Base-by-base conservation (phyloP, 768 basidiomycete genomes). In the Agrocybe chaxingu region DNA sequence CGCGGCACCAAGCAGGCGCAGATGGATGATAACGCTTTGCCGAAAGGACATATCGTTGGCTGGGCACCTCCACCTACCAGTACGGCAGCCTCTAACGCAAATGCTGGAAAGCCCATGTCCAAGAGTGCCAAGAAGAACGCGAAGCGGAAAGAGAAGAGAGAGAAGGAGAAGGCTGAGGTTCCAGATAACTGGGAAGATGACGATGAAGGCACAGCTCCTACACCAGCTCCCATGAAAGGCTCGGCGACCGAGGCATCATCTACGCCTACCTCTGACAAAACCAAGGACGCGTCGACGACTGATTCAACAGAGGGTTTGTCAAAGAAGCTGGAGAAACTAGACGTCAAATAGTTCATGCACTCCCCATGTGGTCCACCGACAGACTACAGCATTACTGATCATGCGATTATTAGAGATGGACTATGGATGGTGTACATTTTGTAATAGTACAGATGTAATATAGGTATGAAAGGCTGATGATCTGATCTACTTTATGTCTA, bases 121-220 rank as follows among this genome's bases (percentile, higher is more conserved):
- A 93, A 94, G 73, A 87, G 88, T 41, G 90, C 85, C 38, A 89
- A 85, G 69, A 83, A 86, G 70, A 86, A 83, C 55, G 87, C 87
- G 53, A 92, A 93, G 68, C 76, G 82, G 59, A 82, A 81, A 64
- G 88, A 85, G 61, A 90, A 82, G 69, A 78, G 79, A 63, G 75
- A 74, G 29, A 75, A 78, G 51, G 79, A 80, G 58, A 78, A 78
- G 63, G 43, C 49, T 3, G 64, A 62, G 39, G 83, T 92, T n/a
- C 82, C 79, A 49, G 88, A 91, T 54, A 81, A 76, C 52, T 92
- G 89, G 82, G 89, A 90, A 35, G 87, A 86, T 43, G 86, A 87
- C 6, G 85, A 83, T 8, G 84, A 81, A 3, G 65, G 32, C 16
- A 19, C 57, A 7, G 55, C 58, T 16, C 44, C 64, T 24, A 47